These are phyloP conservation scores for Aspergillus wentii DNA, from an alignment of 495 filamentous ascomycete species.

Conservation along the genomic window DNA sequence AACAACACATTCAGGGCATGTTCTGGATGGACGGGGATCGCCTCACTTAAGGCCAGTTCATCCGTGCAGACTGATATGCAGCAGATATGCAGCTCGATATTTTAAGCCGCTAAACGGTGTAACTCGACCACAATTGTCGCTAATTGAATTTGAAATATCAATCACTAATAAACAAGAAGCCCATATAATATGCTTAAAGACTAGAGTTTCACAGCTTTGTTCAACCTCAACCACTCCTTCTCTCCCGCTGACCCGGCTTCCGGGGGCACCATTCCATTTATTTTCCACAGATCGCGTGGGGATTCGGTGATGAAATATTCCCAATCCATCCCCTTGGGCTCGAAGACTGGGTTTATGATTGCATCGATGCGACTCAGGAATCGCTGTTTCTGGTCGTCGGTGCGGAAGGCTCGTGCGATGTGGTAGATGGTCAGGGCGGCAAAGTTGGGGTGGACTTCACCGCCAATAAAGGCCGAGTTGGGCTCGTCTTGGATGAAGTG, in stretches of 20 bases:
- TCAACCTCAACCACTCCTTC: conserved; percentile 6
- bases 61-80: no score
- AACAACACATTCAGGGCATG: no score
- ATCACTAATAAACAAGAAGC: no score
- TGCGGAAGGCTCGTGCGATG: conserved; percentile 6
- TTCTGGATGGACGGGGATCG: no score
- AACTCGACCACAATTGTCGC: no score
- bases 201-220: conserved; percentile 2
- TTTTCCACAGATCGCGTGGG: conserved; percentile 14
- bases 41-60: no score
- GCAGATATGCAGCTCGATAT: no score
- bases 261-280: conserved; percentile 13
- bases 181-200: no score
- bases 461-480: conserved; percentile 3
- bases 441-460: conserved; percentile 3
- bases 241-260: conserved; percentile 5
- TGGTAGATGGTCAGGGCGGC: conserved; percentile 8
- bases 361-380: conserved; percentile 4
- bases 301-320: conserved; percentile 11
- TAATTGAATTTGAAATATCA: no score
- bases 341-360: conserved; percentile 6
- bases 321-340: conserved; percentile 11
- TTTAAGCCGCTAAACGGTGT: no score
- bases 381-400: conserved; percentile 4
- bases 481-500: conserved; percentile 2